Percentiles rank a stretch among this genome's conserved stretches.
These are phyloP conservation scores for Quercus agrifolia DNA, from an alignment of 306 rosid genomes.

Conservation along the genomic window DNA sequence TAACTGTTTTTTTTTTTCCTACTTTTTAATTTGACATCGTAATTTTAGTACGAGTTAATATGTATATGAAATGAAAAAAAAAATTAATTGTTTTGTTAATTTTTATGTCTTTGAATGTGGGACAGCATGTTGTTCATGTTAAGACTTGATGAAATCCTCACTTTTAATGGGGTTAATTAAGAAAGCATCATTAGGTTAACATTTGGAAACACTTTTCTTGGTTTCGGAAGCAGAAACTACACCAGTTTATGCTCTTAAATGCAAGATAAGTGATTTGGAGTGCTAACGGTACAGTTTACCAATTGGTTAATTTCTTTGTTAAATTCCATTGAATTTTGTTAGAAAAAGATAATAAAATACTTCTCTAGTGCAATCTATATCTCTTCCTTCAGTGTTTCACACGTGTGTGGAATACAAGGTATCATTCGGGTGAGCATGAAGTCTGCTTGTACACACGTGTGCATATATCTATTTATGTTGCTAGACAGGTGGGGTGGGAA, in stretches of 20 bases:
- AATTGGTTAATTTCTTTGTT: neutral
- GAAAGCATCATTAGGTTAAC: neutral
- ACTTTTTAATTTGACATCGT: neutral
- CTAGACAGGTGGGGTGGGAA: constrained; percentile 52
- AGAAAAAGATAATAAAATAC: neutral
- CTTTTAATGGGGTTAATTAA: neutral
- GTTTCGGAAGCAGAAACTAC: neutral
- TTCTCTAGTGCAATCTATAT: constrained; percentile 2
- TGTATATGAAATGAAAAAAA: neutral
- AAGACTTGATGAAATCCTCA: neutral
- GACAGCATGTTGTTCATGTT: neutral
- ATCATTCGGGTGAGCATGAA: constrained; percentile 42
- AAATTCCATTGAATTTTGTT: neutral
- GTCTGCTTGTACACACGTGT: constrained; percentile 48
- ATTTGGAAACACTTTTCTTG: neutral
- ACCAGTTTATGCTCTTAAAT: neutral
- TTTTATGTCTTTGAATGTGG: neutral
- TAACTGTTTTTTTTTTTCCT: neutral
- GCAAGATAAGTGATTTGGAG: neutral
- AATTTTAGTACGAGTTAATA: neutral
- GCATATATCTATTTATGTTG: constrained; percentile 27
- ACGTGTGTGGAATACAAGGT: constrained; percentile 51
- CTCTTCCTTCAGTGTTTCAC: constrained; percentile 19
- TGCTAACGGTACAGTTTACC: neutral
- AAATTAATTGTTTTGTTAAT: neutral